Evolutionary conservation across 202 grass and related monocot genomes (phyloP), one percentile per base, ranked within the genome.

Genomic region (Setaria italica): DNA sequence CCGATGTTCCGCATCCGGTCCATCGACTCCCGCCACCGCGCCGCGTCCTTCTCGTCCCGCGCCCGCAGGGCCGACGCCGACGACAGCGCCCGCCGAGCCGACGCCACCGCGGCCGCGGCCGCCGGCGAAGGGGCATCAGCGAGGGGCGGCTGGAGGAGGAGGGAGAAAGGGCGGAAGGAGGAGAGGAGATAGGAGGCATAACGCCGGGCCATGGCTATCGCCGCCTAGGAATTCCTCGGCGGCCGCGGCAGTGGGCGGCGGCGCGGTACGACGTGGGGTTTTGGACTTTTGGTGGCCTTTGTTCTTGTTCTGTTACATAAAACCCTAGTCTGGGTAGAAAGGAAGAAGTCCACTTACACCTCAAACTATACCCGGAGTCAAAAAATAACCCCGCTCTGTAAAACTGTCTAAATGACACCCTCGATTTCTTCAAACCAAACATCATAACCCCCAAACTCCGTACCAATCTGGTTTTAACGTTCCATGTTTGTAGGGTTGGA

Each of bases 1-100:
- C 96, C 96, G 30, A 99, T 99, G 46, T 99, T 99, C 45, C 96
- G 88, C 96, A 99, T 94, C 63, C 80, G 80, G 55, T 85, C 93
- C 93, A 99, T 95, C 49, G 93, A 88, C 51, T 99, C 96, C 70
- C 84, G 89, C 93, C 93, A 99, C 64, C 85, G 90, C 17, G 86
- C 88, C 1, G 64, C 17, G 25, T 96, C 96, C 86, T 99, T 99
- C 56, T 96, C 93, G 56, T 96, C 96, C 72, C 92, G 91, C 21
- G 81, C 86, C 74, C 91, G 81, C 72, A 92, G 80, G 13, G 70
- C 84, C n/a, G 91, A 92, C 63, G 85, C 85, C 32, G 92, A 82
- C 16, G 96, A 92, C 83, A 94, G 84, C 82, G 75, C 84, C 57
- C 90, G 86, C 43, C 90, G 77, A 4, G 84, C 86, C 29, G 72